Base-by-base conservation (phyloP, 2,329 filamentous ascomycete genomes). In the Paecilomyces dactylethromorphus region DNA sequence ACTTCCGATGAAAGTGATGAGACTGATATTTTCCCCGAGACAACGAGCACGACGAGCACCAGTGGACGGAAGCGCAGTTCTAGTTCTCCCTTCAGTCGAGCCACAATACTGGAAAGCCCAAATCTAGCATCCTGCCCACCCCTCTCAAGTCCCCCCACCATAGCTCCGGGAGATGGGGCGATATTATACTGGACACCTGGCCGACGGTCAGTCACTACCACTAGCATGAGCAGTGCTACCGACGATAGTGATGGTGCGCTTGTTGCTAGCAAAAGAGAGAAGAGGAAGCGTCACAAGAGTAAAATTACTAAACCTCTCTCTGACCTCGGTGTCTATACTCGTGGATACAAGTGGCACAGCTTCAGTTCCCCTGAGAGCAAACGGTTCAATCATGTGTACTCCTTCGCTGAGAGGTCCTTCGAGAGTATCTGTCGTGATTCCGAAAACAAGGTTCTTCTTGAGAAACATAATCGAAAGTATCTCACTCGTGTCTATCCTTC, bases 401-500 rank as follows among this genome's bases (percentile, higher is more conserved):
- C 94, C 0, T 92, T 97, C 76, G 91, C 91, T 71, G 94, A 99
- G 77, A 86, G 87, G 59, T 91, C 88, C 5, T 97, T 97, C 68
- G 86, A 91, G 66, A 89, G 86, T 69, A 85, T 94, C 68, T 92
- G 87, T 68, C 88, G 87, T 63, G 86, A 88, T 53, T 83, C 86
- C 53, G 88, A 90, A 24, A 86, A 86, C 60, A 96, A 95, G 76
- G 84, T 85, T 62, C 81, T 89, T 3, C 82, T 97, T 26, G 89
- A 93, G 67, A 87, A 89, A 60, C 94, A 99, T 80, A 99, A 99
- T 73, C 89, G 91, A 81, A 86, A 87, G 49, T 90, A 92, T 71
- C 79, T 97, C 69, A 97, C 97, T 85, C 88, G 94, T 51, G 92
- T 97, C 10, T 99, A 99, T 70, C 94, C 94, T 6, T 89, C 91